These are phyloP conservation scores for Infundibulicybe gibba DNA, from an alignment of 768 basidiomycete genomes.

Conservation along the genomic window DNA sequence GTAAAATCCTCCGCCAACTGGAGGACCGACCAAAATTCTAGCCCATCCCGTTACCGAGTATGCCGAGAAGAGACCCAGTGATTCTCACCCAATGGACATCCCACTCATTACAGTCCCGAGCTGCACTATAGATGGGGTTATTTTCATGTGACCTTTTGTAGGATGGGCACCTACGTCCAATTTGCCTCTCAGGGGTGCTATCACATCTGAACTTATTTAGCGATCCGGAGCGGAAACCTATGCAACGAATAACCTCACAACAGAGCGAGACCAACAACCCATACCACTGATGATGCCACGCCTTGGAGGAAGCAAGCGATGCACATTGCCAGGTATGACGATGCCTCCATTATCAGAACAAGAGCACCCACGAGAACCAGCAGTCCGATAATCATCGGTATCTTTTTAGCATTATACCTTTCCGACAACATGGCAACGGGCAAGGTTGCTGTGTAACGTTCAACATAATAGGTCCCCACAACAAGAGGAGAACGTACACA, in stretches of 20 bases:
- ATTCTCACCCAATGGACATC: constrained; percentile 45
- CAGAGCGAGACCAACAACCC: constrained; percentile 60
- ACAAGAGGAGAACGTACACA: constrained; percentile 34
- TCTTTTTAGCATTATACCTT: constrained; percentile 37
- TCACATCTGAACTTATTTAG: constrained; percentile 43
- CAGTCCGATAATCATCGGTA: constrained; percentile 49
- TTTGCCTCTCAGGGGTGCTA: constrained; percentile 39
- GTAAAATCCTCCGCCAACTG: constrained; percentile 54
- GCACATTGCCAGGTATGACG: constrained; percentile 52
- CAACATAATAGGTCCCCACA: neutral
- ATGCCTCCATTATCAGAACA: constrained; percentile 61
- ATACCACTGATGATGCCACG: constrained; percentile 55
- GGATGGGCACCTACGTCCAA: constrained; percentile 40
- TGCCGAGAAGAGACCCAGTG: neutral
- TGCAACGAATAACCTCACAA: constrained; percentile 30
- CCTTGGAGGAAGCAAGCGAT: constrained; percentile 59
- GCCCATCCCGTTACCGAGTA: constrained; percentile 2
- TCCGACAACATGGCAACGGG: constrained; percentile 58
- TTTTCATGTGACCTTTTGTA: neutral
- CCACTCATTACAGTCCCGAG: constrained; percentile 60
- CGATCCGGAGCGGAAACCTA: neutral
- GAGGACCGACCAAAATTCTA: constrained; percentile 46
- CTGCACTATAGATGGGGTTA: constrained; percentile 34
- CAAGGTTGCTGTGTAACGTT: constrained; percentile 39
- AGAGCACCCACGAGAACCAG: constrained; percentile 49